phyloP scores from a whole-genome alignment of 257 asterid genomes.

The Ilex asprella region DNA sequence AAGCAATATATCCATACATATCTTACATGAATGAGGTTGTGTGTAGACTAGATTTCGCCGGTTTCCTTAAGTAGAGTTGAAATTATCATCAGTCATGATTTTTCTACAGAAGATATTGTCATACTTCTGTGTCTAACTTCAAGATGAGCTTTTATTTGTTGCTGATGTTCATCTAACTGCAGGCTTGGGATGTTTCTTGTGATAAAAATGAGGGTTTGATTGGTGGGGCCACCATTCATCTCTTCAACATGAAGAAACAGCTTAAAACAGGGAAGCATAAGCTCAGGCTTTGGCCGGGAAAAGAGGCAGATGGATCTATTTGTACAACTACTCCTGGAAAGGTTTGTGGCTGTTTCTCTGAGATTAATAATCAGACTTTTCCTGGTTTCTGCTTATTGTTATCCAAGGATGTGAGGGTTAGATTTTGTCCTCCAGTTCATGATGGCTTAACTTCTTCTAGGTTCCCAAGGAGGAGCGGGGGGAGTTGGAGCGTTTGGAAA shows the following conservation, averaged over 20 bases:
- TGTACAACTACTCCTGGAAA: constrained; percentile 86
- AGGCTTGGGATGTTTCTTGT: constrained; percentile 90
- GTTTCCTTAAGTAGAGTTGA: no score
- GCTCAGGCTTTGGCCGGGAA: constrained; percentile 84
- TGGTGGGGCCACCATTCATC: constrained; percentile 96
- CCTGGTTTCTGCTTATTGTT: not conserved
- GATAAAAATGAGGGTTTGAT: constrained; percentile 62
- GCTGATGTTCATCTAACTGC: constrained; percentile 9
- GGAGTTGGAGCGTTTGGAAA: constrained; percentile 92
- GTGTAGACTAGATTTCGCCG: no score
- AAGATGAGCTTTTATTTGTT: not conserved
- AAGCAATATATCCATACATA: no score
- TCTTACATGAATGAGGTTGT: no score
- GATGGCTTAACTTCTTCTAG: constrained; percentile 31
- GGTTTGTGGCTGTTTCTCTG: constrained; percentile 26
- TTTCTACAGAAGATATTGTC: not conserved
- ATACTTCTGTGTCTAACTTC: not conserved
- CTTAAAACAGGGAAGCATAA: constrained; percentile 93
- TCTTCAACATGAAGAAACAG: constrained; percentile 82
- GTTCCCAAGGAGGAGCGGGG: constrained; percentile 97
- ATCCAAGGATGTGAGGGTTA: no score
- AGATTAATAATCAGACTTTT: not conserved
- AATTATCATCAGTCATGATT: no score
- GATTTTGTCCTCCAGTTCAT: constrained; percentile 8
- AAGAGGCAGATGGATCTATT: constrained; percentile 92